Evolutionary conservation across 371 early-diverging fungal species (phyloP), one percentile per base, ranked within the genome.

Genomic region (Enteropsectra breve): DNA sequence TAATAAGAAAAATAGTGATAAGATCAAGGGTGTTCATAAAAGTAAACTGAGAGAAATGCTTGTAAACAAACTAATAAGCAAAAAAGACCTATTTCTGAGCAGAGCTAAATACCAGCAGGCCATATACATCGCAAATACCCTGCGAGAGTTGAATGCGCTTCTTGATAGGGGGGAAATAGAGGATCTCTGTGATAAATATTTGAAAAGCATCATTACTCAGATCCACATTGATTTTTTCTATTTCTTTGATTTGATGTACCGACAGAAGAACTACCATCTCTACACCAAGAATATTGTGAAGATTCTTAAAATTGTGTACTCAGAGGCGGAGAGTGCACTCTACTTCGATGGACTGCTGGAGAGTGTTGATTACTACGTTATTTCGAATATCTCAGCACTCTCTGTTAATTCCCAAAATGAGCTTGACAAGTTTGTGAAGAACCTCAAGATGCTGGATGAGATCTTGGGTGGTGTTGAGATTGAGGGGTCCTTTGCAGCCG

Each of bases 191-290:
- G 38, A 63, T 11, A 28, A 50, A 11, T 67, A 50, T 18, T 18
- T 33, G 5, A 40, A 36, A n/a, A 34, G 50, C 3, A 49, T 70
- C 1, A 43, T 46, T n/a, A 58, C 21, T 3, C 55, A 68, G 45
- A 18, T 71, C 26, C 38, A 48, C 40, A 23, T 73, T 11, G 72
- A 70, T 43, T 61, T 75, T 33, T 32, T 75, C 13, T 75, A 71
- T 55, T 71, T 57, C n/a, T 75, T 75, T 59, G 75, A 75, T 62
- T 30, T 68, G n/a, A 67, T 66, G 40, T 75, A 63, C 30, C 61
- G 75, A 48, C 69, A 73, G 40, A 65, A 65, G 0, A 59, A 63
- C 18, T 73, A 52, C 32, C 15, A 23, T 15, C 50, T 63, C 48
- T 75, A 70, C 38, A 58, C 70, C 23, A 62, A 64, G 0, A 64